Conservation (phyloP, 2,329 filamentous ascomycete species). For the Biscogniauxia sp. region DNA sequence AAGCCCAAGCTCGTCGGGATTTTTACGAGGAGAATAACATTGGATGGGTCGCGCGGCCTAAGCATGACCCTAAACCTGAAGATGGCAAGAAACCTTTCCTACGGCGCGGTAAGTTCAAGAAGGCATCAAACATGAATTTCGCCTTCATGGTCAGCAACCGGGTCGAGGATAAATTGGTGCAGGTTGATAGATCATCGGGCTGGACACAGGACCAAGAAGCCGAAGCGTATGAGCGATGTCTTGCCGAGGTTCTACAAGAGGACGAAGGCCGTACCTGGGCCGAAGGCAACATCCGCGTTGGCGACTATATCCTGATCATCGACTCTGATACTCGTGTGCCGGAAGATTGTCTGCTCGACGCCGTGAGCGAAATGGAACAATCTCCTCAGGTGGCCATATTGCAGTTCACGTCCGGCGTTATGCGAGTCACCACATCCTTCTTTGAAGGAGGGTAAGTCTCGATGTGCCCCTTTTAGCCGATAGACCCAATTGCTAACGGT, state of each 20-base stretch:
- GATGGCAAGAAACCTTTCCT: slow-evolving; percentile 51
- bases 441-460: slow-evolving; percentile 52
- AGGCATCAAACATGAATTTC: slow-evolving; percentile 74
- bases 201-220: slow-evolving; percentile 71
- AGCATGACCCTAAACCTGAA: slow-evolving; percentile 50
- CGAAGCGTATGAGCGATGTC: slow-evolving; percentile 61
- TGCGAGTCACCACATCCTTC: slow-evolving; percentile 74
- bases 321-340: slow-evolving; percentile 80
- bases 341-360: slow-evolving; percentile 72
- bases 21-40: slow-evolving; percentile 59
- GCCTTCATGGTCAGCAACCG: slow-evolving; percentile 65
- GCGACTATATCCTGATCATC: slow-evolving; percentile 78
- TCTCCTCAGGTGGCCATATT: slow-evolving; percentile 76
- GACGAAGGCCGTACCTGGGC: slow-evolving; percentile 70
- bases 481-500: slow-evolving; percentile 2
- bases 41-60: slow-evolving; percentile 53
- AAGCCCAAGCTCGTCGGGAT: slow-evolving; percentile 47
- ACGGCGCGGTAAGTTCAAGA: slow-evolving; percentile 65
- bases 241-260: slow-evolving; percentile 65
- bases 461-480: neutral
- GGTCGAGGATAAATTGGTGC: slow-evolving; percentile 66
- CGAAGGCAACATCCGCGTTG: slow-evolving; percentile 80
- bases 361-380: slow-evolving; percentile 78
- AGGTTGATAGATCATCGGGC: slow-evolving; percentile 53
- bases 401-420: slow-evolving; percentile 75